Percentiles rank a stretch among this genome's conserved stretches.
phyloP scores from a whole-genome alignment of 2,329 filamentous ascomycete species.

The Ascochyta rabiei region DNA sequence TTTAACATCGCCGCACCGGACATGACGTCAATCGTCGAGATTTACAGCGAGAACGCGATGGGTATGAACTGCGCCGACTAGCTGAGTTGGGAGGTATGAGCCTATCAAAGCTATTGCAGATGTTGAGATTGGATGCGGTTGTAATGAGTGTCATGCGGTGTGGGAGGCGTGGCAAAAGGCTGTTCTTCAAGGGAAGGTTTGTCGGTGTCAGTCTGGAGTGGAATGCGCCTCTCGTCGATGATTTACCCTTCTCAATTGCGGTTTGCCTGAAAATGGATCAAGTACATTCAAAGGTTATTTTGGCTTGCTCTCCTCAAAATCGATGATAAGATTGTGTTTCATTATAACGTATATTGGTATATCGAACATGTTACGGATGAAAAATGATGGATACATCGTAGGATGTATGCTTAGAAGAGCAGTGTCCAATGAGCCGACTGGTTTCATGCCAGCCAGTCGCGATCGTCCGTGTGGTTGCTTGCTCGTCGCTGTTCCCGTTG shows the following conservation, averaged over 20 bases:
- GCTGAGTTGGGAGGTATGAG: neutral
- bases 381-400: neutral
- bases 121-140: neutral
- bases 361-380: neutral
- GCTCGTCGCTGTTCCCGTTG: neutral
- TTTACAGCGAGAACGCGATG: neutral
- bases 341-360: neutral
- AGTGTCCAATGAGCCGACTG: neutral
- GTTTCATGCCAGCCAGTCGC: slow-evolving; percentile 11
- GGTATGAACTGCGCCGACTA: neutral
- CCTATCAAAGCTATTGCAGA: neutral
- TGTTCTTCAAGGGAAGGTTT: neutral
- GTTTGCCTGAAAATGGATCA: no score
- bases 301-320: no score
- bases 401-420: neutral
- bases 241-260: no score
- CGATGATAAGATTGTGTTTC: neutral
- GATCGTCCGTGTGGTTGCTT: slow-evolving; percentile 15
- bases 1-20: neutral
- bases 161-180: neutral
- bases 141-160: neutral
- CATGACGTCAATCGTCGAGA: neutral
- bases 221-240: no score
- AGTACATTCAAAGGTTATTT: no score
- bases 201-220: neutral